Evolutionary conservation across 108 stramenopile genomes (phyloP).

Genomic region (Cyclotella choctawhatcheeana): DNA sequence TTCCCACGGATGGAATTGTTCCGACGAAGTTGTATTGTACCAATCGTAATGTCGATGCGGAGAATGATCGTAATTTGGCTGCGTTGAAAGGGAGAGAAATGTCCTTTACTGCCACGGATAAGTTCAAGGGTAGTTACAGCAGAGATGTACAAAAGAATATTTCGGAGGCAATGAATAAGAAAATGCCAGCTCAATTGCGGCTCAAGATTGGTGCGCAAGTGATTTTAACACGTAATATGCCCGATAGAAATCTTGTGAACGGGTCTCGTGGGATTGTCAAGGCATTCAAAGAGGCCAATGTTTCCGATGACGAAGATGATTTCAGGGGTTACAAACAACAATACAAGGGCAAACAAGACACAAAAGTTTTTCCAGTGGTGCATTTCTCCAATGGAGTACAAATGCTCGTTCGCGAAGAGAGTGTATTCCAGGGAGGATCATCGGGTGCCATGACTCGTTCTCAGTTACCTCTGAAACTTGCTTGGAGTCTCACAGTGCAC

Average conservation of each 20-base stretch:
- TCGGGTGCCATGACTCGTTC: slow-evolving; percentile 32
- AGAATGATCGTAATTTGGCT: slow-evolving; percentile 48
- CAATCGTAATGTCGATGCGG: slow-evolving; percentile 67
- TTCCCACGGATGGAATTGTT: slow-evolving; percentile 45
- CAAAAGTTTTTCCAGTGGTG: slow-evolving; percentile 48
- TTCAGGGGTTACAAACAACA: slow-evolving; percentile 1
- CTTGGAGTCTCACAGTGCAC: slow-evolving; percentile 81
- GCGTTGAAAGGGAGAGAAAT: slow-evolving; percentile 21
- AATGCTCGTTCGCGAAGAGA: slow-evolving; percentile 34
- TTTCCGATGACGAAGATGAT: background rate
- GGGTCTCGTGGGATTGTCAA: slow-evolving; percentile 76
- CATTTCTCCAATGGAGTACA: slow-evolving; percentile 55
- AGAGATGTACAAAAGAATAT: slow-evolving; percentile 1
- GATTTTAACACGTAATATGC: slow-evolving; percentile 58
- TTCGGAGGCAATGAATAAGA: slow-evolving; percentile 7
- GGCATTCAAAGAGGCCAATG: slow-evolving; percentile 45
- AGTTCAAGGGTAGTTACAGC: slow-evolving; percentile 17
- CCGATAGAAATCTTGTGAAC: slow-evolving; percentile 57
- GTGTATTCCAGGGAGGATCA: slow-evolving; percentile 23
- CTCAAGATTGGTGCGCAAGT: slow-evolving; percentile 59
- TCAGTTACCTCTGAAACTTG: slow-evolving; percentile 73
- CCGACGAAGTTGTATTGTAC: slow-evolving; percentile 77
- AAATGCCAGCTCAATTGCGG: slow-evolving; percentile 26
- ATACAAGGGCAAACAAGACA: slow-evolving; percentile 17
- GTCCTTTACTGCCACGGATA: slow-evolving; percentile 19